phyloP scores from a whole-genome alignment of 768 basidiomycete genomes.

The Cystofilobasidium macerans region DNA sequence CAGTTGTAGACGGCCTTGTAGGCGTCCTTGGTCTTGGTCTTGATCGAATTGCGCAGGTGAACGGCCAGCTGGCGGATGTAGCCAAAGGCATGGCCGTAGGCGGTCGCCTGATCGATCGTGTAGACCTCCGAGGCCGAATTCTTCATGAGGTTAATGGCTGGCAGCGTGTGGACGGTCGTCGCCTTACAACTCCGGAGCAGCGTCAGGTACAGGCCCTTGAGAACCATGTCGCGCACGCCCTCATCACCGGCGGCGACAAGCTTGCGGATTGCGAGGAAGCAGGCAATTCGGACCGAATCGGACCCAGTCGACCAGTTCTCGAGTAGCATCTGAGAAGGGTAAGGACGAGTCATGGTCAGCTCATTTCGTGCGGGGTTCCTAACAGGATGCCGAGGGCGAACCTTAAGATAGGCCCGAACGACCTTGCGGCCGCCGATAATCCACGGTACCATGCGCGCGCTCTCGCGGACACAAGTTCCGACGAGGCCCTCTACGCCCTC shows the following conservation, averaged over 20 bases:
- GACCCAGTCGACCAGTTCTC: constrained; percentile 69
- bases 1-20: constrained; percentile 96
- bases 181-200: constrained; percentile 73
- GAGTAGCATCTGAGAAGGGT: constrained; percentile 54
- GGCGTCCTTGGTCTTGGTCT: constrained; percentile 76
- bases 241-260: constrained; percentile 68
- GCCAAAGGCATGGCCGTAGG: constrained; percentile 87
- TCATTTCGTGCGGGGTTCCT: too few species aligned
- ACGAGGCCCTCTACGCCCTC: constrained; percentile 34
- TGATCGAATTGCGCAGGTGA: constrained; percentile 81
- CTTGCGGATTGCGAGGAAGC: constrained; percentile 72
- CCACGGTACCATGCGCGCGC: constrained; percentile 80
- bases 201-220: constrained; percentile 83
- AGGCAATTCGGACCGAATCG: constrained; percentile 70
- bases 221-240: constrained; percentile 66
- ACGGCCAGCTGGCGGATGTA: constrained; percentile 93
- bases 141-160: constrained; percentile 92
- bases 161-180: constrained; percentile 75
- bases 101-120: constrained; percentile 55
- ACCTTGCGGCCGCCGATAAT: constrained; percentile 71
- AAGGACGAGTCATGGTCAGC: neutral
- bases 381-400: constrained; percentile 32
- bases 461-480: constrained; percentile 64
- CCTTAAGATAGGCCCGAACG: constrained; percentile 78
- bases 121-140: constrained; percentile 91